Percentiles rank a stretch among this genome's conserved stretches.
Evolutionary conservation across 2,329 filamentous ascomycete genomes (phyloP).

Genomic region (Triangularia verruculosa): DNA sequence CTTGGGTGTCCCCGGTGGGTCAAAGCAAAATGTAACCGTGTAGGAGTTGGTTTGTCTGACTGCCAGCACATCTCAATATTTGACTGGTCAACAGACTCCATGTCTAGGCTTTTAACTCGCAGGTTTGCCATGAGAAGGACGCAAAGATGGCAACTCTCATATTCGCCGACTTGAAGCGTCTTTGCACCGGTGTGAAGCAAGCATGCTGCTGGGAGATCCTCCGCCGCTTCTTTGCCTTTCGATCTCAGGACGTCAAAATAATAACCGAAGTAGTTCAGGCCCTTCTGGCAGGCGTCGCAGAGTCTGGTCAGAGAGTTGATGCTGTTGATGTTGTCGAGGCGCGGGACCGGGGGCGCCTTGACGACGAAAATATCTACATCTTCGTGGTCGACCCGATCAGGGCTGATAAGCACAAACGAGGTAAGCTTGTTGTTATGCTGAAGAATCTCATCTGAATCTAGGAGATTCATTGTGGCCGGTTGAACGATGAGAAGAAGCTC

Average conservation of each 20-base stretch:
- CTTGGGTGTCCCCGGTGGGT: conserved; percentile 11
- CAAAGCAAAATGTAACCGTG: conserved; percentile 13
- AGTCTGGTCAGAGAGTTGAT: background rate
- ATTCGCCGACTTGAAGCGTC: conserved; percentile 11
- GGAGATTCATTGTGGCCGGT: conserved; percentile 2
- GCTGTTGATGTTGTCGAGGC: too few relatives aligned
- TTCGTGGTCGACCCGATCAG: background rate
- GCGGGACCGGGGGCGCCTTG: conserved; percentile 7
- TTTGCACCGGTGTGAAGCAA: conserved; percentile 12
- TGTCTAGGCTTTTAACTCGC: conserved; percentile 9
- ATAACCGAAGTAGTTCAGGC: conserved; percentile 5
- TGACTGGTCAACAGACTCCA: conserved; percentile 7
- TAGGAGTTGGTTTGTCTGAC: background rate
- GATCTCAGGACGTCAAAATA: background rate
- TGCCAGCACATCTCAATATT: conserved; percentile 20
- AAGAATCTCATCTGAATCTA: conserved; percentile 12
- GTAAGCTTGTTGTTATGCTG: conserved; percentile 11
- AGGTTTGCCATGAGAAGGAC: conserved; percentile 14
- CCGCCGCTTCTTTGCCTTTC: background rate
- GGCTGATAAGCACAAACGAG: conserved; percentile 9
- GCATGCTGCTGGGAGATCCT: conserved; percentile 5
- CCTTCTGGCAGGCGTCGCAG: conserved; percentile 1
- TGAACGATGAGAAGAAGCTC: background rate
- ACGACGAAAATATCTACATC: conserved; percentile 17
- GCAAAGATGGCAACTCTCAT: conserved; percentile 14